Evolutionary conservation across 352 stramenopile species (phyloP).

Genomic region (Pythium insidiosum): DNA sequence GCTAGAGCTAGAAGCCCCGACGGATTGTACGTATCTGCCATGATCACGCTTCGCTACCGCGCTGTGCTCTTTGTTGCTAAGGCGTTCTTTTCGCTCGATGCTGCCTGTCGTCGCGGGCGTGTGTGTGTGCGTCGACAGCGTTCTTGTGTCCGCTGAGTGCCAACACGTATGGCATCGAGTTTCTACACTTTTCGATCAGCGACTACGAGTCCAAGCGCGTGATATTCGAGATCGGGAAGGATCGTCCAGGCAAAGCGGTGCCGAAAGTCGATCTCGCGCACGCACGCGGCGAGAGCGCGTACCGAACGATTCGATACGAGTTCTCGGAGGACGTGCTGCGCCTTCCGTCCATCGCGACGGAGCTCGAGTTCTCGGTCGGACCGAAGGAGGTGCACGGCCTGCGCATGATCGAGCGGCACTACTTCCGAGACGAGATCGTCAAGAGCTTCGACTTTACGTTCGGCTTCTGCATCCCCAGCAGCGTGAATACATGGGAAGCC

Average conservation of each 20-base stretch:
- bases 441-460: constrained; percentile 96
- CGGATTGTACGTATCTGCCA: constrained; percentile 62
- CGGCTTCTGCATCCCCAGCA: constrained; percentile 94
- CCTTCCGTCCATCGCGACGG: constrained; percentile 83
- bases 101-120: too few species aligned
- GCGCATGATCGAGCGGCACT: constrained; percentile 96
- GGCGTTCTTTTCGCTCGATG: too few species aligned
- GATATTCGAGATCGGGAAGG: constrained; percentile 91
- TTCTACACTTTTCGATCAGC: constrained; percentile 92
- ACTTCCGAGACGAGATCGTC: constrained; percentile 92
- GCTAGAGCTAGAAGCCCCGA: constrained; percentile 69
- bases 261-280: constrained; percentile 83
- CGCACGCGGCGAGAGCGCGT: constrained; percentile 83
- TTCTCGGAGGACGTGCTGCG: constrained; percentile 92
- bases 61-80: not conserved
- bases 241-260: constrained; percentile 51
- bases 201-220: constrained; percentile 93
- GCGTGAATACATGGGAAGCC: constrained; percentile 94
- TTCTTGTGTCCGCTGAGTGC: constrained; percentile 92
- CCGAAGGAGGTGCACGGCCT: constrained; percentile 86
- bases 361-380: constrained; percentile 92
- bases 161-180: constrained; percentile 94
- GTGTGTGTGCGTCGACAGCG: constrained; percentile 22
- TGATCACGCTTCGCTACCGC: too few species aligned
- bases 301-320: constrained; percentile 92